A percentile compares a stretch with the other conserved stretches of the same genome.
phyloP scores from a whole-genome alignment of 2,329 filamentous ascomycete species.

The Monosporascus sp. region DNA sequence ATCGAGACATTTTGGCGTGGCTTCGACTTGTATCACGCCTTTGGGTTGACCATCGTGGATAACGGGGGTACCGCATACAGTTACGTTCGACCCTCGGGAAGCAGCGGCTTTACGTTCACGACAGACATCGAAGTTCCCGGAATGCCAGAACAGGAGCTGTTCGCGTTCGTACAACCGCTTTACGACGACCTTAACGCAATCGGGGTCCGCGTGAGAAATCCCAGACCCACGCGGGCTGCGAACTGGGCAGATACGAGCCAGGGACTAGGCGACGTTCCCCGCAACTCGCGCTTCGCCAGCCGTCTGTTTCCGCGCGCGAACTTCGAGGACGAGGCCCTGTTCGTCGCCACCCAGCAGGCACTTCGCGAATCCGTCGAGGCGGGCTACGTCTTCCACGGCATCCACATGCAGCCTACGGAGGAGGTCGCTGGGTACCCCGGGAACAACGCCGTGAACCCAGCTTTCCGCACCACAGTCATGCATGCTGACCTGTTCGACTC shows the following conservation, averaged over 20 bases:
- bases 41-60: constrained; percentile 29
- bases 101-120: constrained; percentile 25
- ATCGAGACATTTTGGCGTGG: constrained; percentile 26
- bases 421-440: constrained; percentile 26
- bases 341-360: constrained; percentile 21
- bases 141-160: constrained; percentile 16
- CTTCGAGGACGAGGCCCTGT: constrained; percentile 18
- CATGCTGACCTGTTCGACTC: constrained; percentile 26
- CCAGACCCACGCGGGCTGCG: constrained; percentile 19
- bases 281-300: constrained; percentile 26
- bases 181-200: constrained; percentile 25
- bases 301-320: constrained; percentile 26
- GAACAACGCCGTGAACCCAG: constrained; percentile 35
- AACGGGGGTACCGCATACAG: constrained; percentile 31
- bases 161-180: constrained; percentile 28
- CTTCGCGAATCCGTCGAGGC: constrained; percentile 32
- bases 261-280: constrained; percentile 22
- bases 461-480: constrained; percentile 35
- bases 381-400: constrained; percentile 30
- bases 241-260: constrained; percentile 22
- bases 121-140: constrained; percentile 30
- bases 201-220: constrained; percentile 23
- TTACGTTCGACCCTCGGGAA: constrained; percentile 23
- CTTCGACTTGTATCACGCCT: constrained; percentile 28
- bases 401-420: constrained; percentile 24